phyloP scores from a whole-genome alignment of 495 filamentous ascomycete species.

The Hypoxylon subgilvum region DNA sequence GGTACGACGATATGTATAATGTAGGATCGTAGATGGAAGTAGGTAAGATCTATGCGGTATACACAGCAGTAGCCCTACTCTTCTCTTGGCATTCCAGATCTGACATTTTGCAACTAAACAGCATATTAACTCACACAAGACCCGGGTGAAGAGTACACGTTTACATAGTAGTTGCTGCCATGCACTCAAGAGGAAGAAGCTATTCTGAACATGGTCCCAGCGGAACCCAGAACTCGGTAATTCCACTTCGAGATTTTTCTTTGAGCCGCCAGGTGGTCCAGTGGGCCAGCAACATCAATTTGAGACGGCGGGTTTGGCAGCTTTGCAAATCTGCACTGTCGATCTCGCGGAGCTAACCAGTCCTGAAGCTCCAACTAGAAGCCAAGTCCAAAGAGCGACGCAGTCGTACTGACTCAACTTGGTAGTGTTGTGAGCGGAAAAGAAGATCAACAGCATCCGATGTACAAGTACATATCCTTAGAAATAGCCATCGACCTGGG shows the following conservation, averaged over 20 bases:
- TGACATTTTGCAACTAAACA: slow-evolving; percentile 2
- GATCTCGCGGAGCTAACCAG: slow-evolving; percentile 37
- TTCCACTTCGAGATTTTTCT: slow-evolving; percentile 24
- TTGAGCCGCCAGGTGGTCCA: slow-evolving; percentile 27
- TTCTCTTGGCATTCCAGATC: background rate
- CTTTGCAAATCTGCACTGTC: slow-evolving; percentile 35
- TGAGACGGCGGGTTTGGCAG: slow-evolving; percentile 33
- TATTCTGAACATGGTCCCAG: slow-evolving; percentile 21
- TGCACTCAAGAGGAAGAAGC: background rate
- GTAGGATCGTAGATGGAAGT: background rate
- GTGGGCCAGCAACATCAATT: slow-evolving; percentile 32
- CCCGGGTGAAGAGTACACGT: slow-evolving; percentile 4
- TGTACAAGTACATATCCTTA: slow-evolving; percentile 29
- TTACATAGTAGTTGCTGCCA: background rate
- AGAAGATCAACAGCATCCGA: slow-evolving; percentile 27
- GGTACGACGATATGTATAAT: slow-evolving; percentile 1
- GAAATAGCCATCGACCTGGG: slow-evolving; percentile 34
- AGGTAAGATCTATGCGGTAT: slow-evolving; percentile 5
- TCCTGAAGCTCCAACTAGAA: slow-evolving; percentile 35
- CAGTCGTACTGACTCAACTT: slow-evolving; percentile 24
- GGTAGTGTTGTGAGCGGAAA: slow-evolving; percentile 30
- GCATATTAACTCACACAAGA: background rate
- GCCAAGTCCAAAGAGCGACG: slow-evolving; percentile 19
- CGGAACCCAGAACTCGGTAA: slow-evolving; percentile 19
- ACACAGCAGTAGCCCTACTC: too few relatives aligned